Conservation (phyloP, 306 rosid species). For the Nissolia schottii region DNA sequence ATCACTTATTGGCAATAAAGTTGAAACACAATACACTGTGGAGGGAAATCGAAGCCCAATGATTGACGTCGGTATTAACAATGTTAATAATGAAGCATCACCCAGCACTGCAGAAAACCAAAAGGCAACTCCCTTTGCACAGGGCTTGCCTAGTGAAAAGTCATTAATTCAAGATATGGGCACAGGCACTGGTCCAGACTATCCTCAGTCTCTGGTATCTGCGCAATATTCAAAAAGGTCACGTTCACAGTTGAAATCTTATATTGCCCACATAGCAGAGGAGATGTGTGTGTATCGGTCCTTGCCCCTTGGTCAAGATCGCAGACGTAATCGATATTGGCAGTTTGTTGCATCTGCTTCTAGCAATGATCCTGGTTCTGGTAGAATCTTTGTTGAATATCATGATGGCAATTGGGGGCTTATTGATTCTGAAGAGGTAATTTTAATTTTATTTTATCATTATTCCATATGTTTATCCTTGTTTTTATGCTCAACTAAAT, state of each 20-base stretch:
- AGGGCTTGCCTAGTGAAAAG: constrained; percentile 51
- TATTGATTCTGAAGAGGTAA: constrained; percentile 93
- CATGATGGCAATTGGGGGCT: constrained; percentile 87
- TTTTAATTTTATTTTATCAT: constrained; percentile 16
- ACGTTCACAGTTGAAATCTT: constrained; percentile 91
- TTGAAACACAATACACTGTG: constrained; percentile 51
- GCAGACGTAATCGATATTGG: constrained; percentile 95
- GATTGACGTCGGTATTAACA: constrained; percentile 48
- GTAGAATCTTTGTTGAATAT: constrained; percentile 83
- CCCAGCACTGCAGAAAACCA: constrained; percentile 65
- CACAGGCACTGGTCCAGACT: constrained; percentile 59
- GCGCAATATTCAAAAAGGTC: constrained; percentile 84
- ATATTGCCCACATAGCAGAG: constrained; percentile 86
- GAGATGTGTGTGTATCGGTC: constrained; percentile 96
- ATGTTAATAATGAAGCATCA: constrained; percentile 49
- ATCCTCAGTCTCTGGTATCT: constrained; percentile 59
- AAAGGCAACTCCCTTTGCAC: constrained; percentile 39
- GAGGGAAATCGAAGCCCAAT: constrained; percentile 84
- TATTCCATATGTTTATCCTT: not conserved
- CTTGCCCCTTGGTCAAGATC: constrained; percentile 98
- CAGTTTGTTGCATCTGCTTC: constrained; percentile 94
- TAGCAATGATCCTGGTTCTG: constrained; percentile 95
- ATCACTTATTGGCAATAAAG: constrained; percentile 48
- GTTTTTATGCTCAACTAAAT: not conserved
- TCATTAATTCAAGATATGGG: constrained; percentile 50